Evolutionary conservation across 768 basidiomycete species (phyloP), one percentile per base, ranked within the genome.

Genomic region (Kwoniella europaea): DNA sequence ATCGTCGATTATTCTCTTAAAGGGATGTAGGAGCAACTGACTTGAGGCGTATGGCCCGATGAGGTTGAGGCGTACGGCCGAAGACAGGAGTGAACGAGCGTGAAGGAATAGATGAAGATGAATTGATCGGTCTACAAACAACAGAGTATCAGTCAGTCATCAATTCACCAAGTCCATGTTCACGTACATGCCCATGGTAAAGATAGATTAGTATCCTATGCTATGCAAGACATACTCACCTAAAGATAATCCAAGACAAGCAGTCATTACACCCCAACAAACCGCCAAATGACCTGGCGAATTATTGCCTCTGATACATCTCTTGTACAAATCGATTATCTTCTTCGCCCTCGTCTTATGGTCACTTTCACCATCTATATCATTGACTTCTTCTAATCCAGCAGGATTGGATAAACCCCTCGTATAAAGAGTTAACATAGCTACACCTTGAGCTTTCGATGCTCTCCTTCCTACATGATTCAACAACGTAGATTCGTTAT

Each of bases 71-170:
- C 97, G 89, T 18, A 99, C 92, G 1, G 94, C 90, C 4, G 95
- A 93, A 9, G 95, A 98, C 55, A 98, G 86, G 63, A 98, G 85
- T 65, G 93, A 89, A 15, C 97, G 88, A 3, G 92, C 92, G 75
- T 98, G 93, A 5, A 99, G 88, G 85, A 97, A 98, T 42, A 98
- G 89, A 77, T 94, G 91, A 15, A 99, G 89, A 79, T 92, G 91
- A 74, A 91, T 90, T 10, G 92, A 86, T 35, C 92, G 89, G 74
- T 91, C 94, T 98, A 80, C 13, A 22, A 27, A 13, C 18, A 72
- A 41, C 44, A 68, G 44, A 43, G 5, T 35, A 35, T 15, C 27
- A 35, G 18, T 42, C 20, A 43, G 27, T 60, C 13, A 1, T 1
- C 10, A 13, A 13, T 35, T 29, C 1, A 27, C 18, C 35, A 35